Evolutionary conservation across 139 green algal genomes (phyloP).

Genomic region (Tetradesmus lagerheimii): DNA sequence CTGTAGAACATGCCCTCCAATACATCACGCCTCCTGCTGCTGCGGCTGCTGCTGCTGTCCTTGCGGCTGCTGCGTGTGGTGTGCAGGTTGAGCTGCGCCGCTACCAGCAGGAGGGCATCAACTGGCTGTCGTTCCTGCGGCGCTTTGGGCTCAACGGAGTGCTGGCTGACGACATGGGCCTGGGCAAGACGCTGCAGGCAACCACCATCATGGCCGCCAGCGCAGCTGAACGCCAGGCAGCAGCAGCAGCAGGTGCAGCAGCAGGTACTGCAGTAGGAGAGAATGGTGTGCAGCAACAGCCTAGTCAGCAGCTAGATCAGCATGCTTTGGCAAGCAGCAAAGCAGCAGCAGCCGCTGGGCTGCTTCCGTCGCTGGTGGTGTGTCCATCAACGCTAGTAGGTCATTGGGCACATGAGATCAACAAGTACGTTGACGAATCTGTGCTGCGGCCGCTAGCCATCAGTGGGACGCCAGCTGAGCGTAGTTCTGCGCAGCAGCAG

Average conservation of each 20-base stretch:
- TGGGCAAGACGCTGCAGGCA: slow-evolving; percentile 74
- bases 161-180: slow-evolving; percentile 97
- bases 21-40: background rate
- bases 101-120: slow-evolving; percentile 97
- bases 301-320: background rate
- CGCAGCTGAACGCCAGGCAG: slow-evolving; percentile 34
- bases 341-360: slow-evolving; percentile 16
- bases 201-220: slow-evolving; percentile 82
- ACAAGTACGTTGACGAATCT: slow-evolving; percentile 74
- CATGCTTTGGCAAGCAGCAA: background rate
- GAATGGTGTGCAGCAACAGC: slow-evolving; percentile 5
- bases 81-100: slow-evolving; percentile 76
- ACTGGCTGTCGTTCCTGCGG: slow-evolving; percentile 97
- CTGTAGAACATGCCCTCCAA: no score
- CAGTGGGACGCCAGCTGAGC: slow-evolving; percentile 69
- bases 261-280: background rate
- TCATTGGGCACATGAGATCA: slow-evolving; percentile 95
- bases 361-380: slow-evolving; percentile 84
- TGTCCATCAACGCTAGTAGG: slow-evolving; percentile 95
- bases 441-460: slow-evolving; percentile 78
- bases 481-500: slow-evolving; percentile 19
- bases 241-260: slow-evolving; percentile 31
- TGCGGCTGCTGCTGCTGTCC: background rate
- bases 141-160: slow-evolving; percentile 95
- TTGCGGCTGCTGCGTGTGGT: background rate